Percentiles rank a stretch among this genome's conserved stretches.
These are phyloP conservation scores for Persicaria tinctoria DNA, from an alignment of 148 eudicot genomes.

Conservation along the genomic window DNA sequence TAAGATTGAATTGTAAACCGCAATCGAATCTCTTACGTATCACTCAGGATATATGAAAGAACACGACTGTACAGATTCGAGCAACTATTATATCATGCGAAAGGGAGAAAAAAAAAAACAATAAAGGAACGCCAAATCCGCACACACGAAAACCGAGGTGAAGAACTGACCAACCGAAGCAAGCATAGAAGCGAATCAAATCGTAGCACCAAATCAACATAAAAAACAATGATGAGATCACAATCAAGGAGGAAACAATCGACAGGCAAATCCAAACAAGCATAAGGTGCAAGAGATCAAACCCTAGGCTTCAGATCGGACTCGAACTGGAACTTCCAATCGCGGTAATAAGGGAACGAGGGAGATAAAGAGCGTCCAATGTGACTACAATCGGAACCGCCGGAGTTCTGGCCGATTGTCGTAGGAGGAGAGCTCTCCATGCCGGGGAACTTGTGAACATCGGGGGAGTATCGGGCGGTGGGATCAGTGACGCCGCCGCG, in stretches of 20 bases:
- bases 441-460: slow-evolving; percentile 60
- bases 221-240: slow-evolving; percentile 16
- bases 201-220: background rate
- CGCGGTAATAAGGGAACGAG: slow-evolving; percentile 58
- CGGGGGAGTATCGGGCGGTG: slow-evolving; percentile 60
- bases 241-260: background rate
- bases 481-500: slow-evolving; percentile 84
- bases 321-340: slow-evolving; percentile 57
- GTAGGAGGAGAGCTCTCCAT: slow-evolving; percentile 63
- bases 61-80: background rate
- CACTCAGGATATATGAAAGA: background rate
- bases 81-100: background rate
- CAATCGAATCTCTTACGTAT: background rate
- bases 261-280: background rate
- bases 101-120: background rate
- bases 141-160: background rate
- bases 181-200: background rate
- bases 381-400: slow-evolving; percentile 41
- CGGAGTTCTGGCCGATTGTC: slow-evolving; percentile 22
- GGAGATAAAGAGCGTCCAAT: slow-evolving; percentile 36
- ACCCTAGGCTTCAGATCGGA: slow-evolving; percentile 89
- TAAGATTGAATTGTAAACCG: background rate
- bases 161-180: background rate
- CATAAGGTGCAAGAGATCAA: slow-evolving; percentile 4
- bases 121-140: background rate